Conservation (phyloP, 1,284 basidiomycete genomes). For the Dichomitus squalens region DNA sequence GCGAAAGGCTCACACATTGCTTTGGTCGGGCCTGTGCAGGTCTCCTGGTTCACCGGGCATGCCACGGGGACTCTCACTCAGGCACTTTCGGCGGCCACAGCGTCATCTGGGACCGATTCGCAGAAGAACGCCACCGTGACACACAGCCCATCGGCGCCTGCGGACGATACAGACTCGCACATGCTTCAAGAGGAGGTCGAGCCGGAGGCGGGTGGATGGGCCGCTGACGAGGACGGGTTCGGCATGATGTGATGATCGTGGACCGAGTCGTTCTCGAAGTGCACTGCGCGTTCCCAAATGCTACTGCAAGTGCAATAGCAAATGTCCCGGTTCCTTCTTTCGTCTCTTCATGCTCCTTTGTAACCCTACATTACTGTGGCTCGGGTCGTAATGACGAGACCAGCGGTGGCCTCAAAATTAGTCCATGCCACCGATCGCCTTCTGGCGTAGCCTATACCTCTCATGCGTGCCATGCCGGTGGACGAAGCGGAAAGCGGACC, state of each 20-base stretch:
- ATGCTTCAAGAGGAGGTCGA: constrained; percentile 57
- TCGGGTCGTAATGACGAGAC: not conserved
- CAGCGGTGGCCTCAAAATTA: not conserved
- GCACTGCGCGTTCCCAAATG: not conserved
- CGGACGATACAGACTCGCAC: constrained; percentile 17
- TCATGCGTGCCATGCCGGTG: too few species aligned
- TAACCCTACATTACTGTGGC: not conserved
- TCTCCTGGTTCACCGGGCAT: constrained; percentile 62
- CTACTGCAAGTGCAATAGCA: not conserved
- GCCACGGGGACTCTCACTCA: constrained; percentile 28
- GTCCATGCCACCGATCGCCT: not conserved
- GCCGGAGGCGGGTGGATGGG: constrained; percentile 62
- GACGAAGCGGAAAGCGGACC: too few species aligned
- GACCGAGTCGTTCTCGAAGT: not conserved
- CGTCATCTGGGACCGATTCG: constrained; percentile 10
- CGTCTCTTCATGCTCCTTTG: not conserved
- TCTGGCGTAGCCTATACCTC: not conserved
- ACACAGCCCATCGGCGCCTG: constrained; percentile 4
- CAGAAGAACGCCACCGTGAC: constrained; percentile 17
- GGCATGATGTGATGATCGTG: constrained; percentile 55
- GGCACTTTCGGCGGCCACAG: constrained; percentile 21
- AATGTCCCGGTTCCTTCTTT: not conserved
- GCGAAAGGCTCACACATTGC: constrained; percentile 69
- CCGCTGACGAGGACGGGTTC: constrained; percentile 69
- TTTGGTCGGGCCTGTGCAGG: constrained; percentile 60